These are phyloP conservation scores for Umbelopsis sp. DNA, from an alignment of 192 early-diverging fungal species.

Conservation along the genomic window DNA sequence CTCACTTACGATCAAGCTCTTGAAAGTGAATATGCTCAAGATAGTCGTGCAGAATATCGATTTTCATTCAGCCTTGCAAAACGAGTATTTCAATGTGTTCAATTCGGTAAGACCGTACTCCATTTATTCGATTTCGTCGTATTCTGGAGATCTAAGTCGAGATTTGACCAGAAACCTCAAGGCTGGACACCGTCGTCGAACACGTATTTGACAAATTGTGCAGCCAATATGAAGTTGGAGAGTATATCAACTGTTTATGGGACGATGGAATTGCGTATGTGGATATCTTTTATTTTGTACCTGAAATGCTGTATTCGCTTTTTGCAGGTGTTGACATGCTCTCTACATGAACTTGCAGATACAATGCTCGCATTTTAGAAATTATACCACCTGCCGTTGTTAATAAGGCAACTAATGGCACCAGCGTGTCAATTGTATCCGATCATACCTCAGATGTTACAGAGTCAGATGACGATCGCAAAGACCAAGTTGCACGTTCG, in stretches of 20 bases:
- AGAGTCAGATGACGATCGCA: background rate
- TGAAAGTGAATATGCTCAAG: constrained; percentile 69
- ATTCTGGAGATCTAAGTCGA: background rate
- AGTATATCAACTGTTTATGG: constrained; percentile 50
- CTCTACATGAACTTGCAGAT: constrained; percentile 1
- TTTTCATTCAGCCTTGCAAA: constrained; percentile 68
- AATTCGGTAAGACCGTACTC: constrained; percentile 64
- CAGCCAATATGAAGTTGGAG: constrained; percentile 51
- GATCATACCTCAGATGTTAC: background rate
- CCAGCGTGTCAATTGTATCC: background rate
- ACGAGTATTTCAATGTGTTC: constrained; percentile 61
- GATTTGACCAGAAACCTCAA: constrained; percentile 46
- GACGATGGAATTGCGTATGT: constrained; percentile 29
- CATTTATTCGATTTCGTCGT: background rate
- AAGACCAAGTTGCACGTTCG: background rate
- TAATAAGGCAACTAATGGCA: background rate
- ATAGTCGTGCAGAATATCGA: constrained; percentile 58
- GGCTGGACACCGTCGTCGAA: constrained; percentile 60
- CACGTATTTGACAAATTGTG: constrained; percentile 57
- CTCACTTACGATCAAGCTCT: constrained; percentile 86
- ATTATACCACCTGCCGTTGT: constrained; percentile 12
- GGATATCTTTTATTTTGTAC: background rate
- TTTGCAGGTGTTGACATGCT: background rate
- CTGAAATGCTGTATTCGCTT: too few relatives aligned
- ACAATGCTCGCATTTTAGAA: constrained; percentile 31